Evolutionary conservation across 108 stramenopile species (phyloP), one percentile per base, ranked within the genome.

Genomic region (Pseudonitzschia delicatissima): DNA sequence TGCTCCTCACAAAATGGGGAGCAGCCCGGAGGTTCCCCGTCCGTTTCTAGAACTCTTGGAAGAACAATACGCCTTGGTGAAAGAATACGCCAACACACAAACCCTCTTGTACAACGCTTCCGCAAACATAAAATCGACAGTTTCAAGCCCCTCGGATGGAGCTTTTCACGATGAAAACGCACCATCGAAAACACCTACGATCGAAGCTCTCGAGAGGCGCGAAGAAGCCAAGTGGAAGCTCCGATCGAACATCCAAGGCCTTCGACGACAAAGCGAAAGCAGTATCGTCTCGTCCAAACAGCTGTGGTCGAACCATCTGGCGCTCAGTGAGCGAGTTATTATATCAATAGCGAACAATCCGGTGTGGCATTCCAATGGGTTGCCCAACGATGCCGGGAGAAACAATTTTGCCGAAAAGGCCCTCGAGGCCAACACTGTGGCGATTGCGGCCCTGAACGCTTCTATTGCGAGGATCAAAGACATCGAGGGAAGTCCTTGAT

Each of bases 81-180:
- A 78, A 57, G 67, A 58, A 21, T 78, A 61, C 45, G 72, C 71
- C 27, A 72, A 78, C 37, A 33, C 67, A 20, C 77, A 78, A 68
- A 68, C 61, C 17, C 33, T 29, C 17, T 60, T 78, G 6, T 34
- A 67, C 6, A 72, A 72, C 36, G 58, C 65, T 18, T 26, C 47
- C 33, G 33, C 37, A 44, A 49, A 26, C 29, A 31, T 21, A n/a
- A n/a, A n/a, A n/a, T 42, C 40, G 15, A 13, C 1, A 15, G 0
- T 31, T 0, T 21, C 45, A n/a, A 11, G 1, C 8, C 17, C 67
- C 32, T 6, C 20, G 17, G 37, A 57, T 18, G n/a, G n/a, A 8
- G 27, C 11, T 18, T 49, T 61, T 8, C n/a, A n/a, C n/a, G n/a
- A n/a, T n/a, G n/a, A n/a, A n/a, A n/a, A n/a, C n/a, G n/a, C n/a